phyloP scores from a whole-genome alignment of 805 yeast species.

The Candida taoyuanica region DNA sequence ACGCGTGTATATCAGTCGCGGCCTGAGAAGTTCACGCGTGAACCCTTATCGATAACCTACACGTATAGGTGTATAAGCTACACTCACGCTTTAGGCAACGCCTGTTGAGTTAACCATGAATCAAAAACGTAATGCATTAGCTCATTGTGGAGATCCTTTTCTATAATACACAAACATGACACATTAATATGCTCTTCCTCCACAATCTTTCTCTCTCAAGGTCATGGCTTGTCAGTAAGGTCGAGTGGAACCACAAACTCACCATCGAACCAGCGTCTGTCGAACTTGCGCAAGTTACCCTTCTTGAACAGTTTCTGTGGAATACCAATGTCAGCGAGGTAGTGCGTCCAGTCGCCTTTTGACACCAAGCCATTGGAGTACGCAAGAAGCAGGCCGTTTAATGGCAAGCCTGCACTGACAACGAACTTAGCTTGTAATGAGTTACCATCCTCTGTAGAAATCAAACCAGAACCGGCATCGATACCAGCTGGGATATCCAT shows the following conservation, averaged over 20 bases:
- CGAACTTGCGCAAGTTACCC: conserved; percentile 44
- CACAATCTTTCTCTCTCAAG: not conserved
- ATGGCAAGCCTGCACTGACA: conserved; percentile 69
- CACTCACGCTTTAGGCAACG: too few species aligned
- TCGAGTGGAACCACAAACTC: conserved; percentile 18
- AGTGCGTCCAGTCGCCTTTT: conserved; percentile 50
- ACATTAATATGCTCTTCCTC: too few species aligned
- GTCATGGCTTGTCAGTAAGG: conserved; percentile 5
- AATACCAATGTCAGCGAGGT: conserved; percentile 65
- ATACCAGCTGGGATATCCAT: conserved; percentile 80
- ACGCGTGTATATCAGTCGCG: too few species aligned
- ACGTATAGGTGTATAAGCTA: too few species aligned
- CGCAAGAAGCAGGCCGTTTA: conserved; percentile 56
- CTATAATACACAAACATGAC: conserved; percentile 1
- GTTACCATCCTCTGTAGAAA: conserved; percentile 27
- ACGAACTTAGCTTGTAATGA: conserved; percentile 50
- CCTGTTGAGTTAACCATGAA: too few species aligned
- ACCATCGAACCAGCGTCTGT: conserved; percentile 28
- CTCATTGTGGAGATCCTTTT: not conserved
- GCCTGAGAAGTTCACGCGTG: not conserved
- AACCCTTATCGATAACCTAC: not conserved
- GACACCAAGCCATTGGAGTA: conserved; percentile 49
- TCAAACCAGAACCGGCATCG: conserved; percentile 73
- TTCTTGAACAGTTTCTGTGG: conserved; percentile 52
- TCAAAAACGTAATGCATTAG: conserved; percentile 3